Conservation (phyloP, 225 moss, liverwort and hornwort genomes). For the Marchantia paleacea region DNA sequence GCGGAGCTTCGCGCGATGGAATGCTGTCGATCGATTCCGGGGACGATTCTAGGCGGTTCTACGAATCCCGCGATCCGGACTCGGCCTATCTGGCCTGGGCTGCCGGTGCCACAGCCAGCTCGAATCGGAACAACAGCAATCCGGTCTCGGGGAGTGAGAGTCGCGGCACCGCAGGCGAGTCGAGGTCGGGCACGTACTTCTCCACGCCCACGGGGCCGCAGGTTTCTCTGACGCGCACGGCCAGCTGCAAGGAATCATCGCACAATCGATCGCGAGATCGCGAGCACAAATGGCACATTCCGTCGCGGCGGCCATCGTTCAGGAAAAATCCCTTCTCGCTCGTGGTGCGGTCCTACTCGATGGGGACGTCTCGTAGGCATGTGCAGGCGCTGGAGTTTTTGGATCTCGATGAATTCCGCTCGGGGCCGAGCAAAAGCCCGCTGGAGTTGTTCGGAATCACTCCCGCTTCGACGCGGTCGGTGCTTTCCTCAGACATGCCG, state of each 20-base stretch:
- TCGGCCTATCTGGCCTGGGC: constrained; percentile 20
- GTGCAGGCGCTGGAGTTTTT: constrained; percentile 39
- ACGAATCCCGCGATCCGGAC: constrained; percentile 15
- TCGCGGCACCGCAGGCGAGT: neutral
- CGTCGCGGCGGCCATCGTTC: constrained; percentile 23
- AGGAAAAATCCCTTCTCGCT: constrained; percentile 39
- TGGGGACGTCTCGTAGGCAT: constrained; percentile 46
- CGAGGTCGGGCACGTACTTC: constrained; percentile 17
- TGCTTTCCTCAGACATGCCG: neutral
- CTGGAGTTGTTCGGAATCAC: constrained; percentile 13
- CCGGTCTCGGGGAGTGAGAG: constrained; percentile 4
- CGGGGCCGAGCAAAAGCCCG: neutral
- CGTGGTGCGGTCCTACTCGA: constrained; percentile 40
- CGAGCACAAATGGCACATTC: constrained; percentile 37
- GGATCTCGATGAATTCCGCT: constrained; percentile 37
- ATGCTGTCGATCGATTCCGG: constrained; percentile 25
- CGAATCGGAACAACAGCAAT: neutral
- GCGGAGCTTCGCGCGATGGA: neutral
- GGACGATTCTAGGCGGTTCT: constrained; percentile 27
- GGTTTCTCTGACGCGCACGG: constrained; percentile 12
- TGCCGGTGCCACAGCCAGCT: neutral
- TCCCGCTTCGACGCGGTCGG: constrained; percentile 19
- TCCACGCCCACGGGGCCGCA: constrained; percentile 15
- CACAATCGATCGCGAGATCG: constrained; percentile 27
- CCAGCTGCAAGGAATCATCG: constrained; percentile 27